Conservation (phyloP, 352 stramenopile species). For the Pythium aquatile region DNA sequence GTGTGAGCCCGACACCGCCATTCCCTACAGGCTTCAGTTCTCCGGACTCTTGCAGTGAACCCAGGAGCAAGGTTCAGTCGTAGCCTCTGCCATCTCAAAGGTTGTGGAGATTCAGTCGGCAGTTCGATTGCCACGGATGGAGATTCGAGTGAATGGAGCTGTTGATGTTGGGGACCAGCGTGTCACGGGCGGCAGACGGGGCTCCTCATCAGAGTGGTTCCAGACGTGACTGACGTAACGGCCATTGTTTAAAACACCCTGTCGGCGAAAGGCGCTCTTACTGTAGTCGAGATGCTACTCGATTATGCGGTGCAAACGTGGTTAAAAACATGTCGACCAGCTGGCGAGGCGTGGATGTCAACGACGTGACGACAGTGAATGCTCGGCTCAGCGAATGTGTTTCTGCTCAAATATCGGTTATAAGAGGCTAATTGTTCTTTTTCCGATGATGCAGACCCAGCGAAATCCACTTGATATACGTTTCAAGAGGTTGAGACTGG, state of each 20-base stretch:
- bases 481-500: neutral
- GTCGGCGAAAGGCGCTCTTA: too few species aligned
- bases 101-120: neutral
- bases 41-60: neutral
- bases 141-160: neutral
- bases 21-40: neutral
- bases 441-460: neutral
- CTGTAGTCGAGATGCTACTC: too few species aligned
- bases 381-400: neutral
- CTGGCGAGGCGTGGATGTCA: constrained; percentile 11
- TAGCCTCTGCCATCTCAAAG: neutral
- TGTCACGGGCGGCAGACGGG: constrained; percentile 1
- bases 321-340: neutral
- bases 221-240: constrained; percentile 11
- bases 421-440: neutral
- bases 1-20: neutral
- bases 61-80: neutral
- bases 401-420: constrained; percentile 14
- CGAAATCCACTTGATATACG: neutral
- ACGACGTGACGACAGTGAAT: constrained; percentile 19
- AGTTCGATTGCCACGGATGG: neutral
- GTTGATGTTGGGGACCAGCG: constrained; percentile 1
- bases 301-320: neutral
- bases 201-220: neutral
- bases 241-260: neutral